A percentile compares a stretch with the other conserved stretches of the same genome.
Evolutionary conservation across 306 rosid genomes (phyloP).

Genomic region (Sicyos baderoa): DNA sequence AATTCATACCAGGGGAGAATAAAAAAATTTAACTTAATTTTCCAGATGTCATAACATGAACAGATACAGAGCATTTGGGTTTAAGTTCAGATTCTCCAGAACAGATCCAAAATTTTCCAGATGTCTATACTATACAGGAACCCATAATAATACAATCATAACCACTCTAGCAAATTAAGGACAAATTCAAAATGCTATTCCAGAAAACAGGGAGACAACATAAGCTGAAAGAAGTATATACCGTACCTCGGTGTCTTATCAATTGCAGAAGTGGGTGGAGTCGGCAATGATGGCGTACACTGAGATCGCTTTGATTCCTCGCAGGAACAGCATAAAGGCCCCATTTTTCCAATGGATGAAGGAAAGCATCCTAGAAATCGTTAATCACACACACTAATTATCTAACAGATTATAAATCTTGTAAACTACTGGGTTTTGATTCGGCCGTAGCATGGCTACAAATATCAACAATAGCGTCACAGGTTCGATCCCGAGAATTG

Average conservation of each 20-base stretch:
- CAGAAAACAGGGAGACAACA: slow-evolving; percentile 5
- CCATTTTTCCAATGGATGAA: slow-evolving; percentile 56
- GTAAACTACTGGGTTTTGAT: slow-evolving; percentile 1
- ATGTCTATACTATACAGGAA: background rate
- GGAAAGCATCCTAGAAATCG: slow-evolving; percentile 57
- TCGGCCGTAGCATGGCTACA: background rate
- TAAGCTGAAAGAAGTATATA: background rate
- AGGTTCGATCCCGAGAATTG: too few species aligned
- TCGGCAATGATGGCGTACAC: slow-evolving; percentile 28
- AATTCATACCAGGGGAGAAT: background rate
- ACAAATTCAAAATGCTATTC: background rate
- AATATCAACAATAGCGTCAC: too few species aligned
- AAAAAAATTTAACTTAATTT: background rate
- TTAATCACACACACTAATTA: slow-evolving; percentile 22
- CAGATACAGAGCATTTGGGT: background rate
- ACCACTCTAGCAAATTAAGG: background rate
- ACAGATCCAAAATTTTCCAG: too few species aligned
- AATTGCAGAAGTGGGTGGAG: slow-evolving; percentile 21
- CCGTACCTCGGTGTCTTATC: slow-evolving; percentile 52
- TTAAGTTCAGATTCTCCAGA: too few species aligned
- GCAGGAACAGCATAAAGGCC: slow-evolving; percentile 69
- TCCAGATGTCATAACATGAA: slow-evolving; percentile 6
- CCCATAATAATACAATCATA: background rate
- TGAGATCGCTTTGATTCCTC: slow-evolving; percentile 42
- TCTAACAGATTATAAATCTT: slow-evolving; percentile 2